A percentile compares a stretch with the other conserved stretches of the same genome.
Conservation (phyloP, 2,329 filamentous ascomycete species). For the Botrytis sinoallii region DNA sequence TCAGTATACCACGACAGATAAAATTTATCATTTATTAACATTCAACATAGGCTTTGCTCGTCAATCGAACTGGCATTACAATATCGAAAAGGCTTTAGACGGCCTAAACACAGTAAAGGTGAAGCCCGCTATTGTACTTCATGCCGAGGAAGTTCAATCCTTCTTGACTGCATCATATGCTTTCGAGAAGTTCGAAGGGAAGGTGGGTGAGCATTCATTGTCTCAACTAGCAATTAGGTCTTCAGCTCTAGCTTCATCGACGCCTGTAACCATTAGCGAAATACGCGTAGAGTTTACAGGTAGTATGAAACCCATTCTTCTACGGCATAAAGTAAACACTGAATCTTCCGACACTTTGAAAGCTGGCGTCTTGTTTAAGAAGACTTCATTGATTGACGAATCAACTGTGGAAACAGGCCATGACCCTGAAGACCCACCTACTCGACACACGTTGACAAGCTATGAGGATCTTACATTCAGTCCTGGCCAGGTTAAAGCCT, state of each 20-base stretch:
- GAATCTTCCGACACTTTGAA: constrained; percentile 6
- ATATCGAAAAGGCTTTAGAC: constrained; percentile 56
- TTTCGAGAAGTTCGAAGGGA: constrained; percentile 57
- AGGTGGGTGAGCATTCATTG: constrained; percentile 56
- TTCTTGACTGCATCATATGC: constrained; percentile 55
- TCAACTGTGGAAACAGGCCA: neutral
- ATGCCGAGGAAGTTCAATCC: constrained; percentile 50
- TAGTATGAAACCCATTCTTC: constrained; percentile 52
- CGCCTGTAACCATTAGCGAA: constrained; percentile 50
- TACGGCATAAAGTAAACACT: constrained; percentile 39
- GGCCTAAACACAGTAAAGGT: constrained; percentile 43
- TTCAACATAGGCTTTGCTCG: constrained; percentile 49
- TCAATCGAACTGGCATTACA: constrained; percentile 58
- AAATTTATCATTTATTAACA: constrained; percentile 22
- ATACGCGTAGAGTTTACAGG: constrained; percentile 56
- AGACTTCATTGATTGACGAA: constrained; percentile 28
- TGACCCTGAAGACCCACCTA: constrained; percentile 27
- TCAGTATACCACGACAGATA: constrained; percentile 40
- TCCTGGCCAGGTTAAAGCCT: constrained; percentile 66
- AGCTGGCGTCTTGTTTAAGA: constrained; percentile 22
- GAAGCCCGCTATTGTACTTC: constrained; percentile 51
- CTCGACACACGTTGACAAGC: constrained; percentile 48
- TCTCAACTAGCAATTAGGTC: constrained; percentile 59
- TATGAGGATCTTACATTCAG: constrained; percentile 61
- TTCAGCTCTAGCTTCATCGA: constrained; percentile 51